Base-by-base conservation (phyloP, 805 yeast genomes). In the Starmerella asiatica region DNA sequence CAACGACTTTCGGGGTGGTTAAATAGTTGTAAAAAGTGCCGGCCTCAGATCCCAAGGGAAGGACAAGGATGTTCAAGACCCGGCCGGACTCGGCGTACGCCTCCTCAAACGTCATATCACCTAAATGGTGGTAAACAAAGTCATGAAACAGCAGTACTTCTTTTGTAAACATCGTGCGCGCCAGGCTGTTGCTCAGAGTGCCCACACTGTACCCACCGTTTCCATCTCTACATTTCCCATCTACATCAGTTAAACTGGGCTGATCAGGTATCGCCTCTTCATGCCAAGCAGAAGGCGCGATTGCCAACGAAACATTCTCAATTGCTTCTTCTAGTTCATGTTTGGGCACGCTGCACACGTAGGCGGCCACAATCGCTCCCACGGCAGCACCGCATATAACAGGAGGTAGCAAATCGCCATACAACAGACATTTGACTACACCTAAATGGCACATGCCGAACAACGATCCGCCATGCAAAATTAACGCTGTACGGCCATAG, bases 401-500 rank as follows among this genome's bases (percentile, higher is more conserved):
- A 31, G 79, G 63, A 0, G 98, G 98, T 37, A 91, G 63, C 29
- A 86, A 61, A 1, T 80, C 78, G 46, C 79, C 75, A 47, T 70
- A 69, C 44, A 78, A 71, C n/a, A 91, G 64, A 0, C 91, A 88
- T 46, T 79, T 79, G 7, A 88, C 81, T 1, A 86, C 94, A 2
- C 98, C 98, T 27, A 91, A 56, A 58, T 91, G 98, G 52, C 94
- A 86, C 45, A 91, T 63, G 0, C 98, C 97, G 62, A 88, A 91
- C 18, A 91, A 62, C 0, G 96, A 80, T 2, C 98, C 97, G 21
- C 98, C 98, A 59, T 91, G 96, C 20, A 91, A 63, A 29, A 88
- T 73, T 41, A 91, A 64, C 0, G 96, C 96, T 0, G 97, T 84
- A 35, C 83, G 73, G 0, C 98, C 98, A 57, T 80, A 73, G 0